phyloP scores from a whole-genome alignment of 163 green algal genomes.

The Prototheca wickerhamii region DNA sequence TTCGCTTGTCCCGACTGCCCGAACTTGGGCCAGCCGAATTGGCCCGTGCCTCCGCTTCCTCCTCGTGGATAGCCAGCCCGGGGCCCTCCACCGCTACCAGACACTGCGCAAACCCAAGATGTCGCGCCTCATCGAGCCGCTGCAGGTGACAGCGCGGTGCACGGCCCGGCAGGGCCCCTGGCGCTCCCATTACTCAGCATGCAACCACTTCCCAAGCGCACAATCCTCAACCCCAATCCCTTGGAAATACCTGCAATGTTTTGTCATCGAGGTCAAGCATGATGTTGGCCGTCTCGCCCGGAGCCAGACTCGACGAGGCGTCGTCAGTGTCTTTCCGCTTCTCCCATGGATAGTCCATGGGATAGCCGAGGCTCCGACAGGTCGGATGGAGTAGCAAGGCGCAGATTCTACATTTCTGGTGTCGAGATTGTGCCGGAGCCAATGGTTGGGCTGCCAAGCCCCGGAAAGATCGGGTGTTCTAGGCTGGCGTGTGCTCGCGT shows the following conservation, averaged over 20 bases:
- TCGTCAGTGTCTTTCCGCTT: not conserved
- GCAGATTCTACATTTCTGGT: too few species aligned
- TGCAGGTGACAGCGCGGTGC: too few species aligned
- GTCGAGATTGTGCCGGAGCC: not conserved
- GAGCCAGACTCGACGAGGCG: not conserved
- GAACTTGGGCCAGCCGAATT: not conserved
- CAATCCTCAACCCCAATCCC: too few species aligned
- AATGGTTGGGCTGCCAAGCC: too few species aligned
- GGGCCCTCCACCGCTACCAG: slow-evolving; percentile 9
- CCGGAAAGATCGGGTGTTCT: too few species aligned
- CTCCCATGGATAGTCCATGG: not conserved
- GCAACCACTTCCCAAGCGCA: too few species aligned
- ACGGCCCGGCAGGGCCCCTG: too few species aligned
- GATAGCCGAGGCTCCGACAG: too few species aligned
- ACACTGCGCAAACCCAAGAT: slow-evolving; percentile 14
- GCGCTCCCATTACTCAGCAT: too few species aligned
- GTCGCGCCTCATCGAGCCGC: too few species aligned
- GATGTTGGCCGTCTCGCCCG: not conserved
- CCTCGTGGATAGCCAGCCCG: not conserved
- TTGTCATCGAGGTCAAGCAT: slow-evolving; percentile 31
- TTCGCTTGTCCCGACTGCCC: not conserved
- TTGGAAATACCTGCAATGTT: slow-evolving; percentile 34
- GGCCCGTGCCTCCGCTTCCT: not conserved
- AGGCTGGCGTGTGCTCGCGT: too few species aligned
- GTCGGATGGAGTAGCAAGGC: too few species aligned